Evolutionary conservation across 2,329 filamentous ascomycete genomes (phyloP), one percentile per base, ranked within the genome.

Genomic region (Diaporthe aspalathi): DNA sequence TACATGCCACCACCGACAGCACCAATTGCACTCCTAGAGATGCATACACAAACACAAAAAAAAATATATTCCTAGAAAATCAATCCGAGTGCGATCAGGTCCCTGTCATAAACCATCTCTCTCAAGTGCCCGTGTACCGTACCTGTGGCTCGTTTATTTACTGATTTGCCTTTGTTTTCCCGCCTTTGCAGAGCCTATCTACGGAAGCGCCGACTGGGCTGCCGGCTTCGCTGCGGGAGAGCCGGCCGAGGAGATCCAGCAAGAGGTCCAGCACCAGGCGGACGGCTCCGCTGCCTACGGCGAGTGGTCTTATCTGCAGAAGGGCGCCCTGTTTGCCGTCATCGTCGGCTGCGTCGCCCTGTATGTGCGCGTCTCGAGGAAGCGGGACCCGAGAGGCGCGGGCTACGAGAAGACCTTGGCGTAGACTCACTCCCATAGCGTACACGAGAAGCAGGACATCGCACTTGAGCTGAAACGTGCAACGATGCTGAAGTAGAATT

Each of bases 301-400:
- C 56, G 82, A 80, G 40, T 86, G 80, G 81, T 83, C 82, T 27
- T 75, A 85, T 73, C 43, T 86, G 72, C 83, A 86, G 75, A 89
- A 88, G 81, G 82, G 81, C n/a, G 77, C 86, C 60, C 77, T 89
- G 65, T 85, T 89, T 74, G 81, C 80, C 53, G 80, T 87, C 63
- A 82, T 90, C 70, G 74, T 87, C 49, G 82, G 79, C 32, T 84
- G 81, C 65, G 77, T 89, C 63, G 83, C 78, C 32, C 75, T 83
- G 56, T 87, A 84, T 78, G 65, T 88, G 67, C 83, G 84, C 72
- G 73, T 84, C 72, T 81, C 80, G 67, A 81, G 76, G 73, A 80
- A 77, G 75, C 81, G 77, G 74, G 74, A 74, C 57, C 75, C 73
- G 32, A 79, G 79, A 49, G 77, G 79, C 20, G 70, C 80, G 49